Conservation (phyloP, 2,329 filamentous ascomycete genomes). For the Taxawa tesnikishii region DNA sequence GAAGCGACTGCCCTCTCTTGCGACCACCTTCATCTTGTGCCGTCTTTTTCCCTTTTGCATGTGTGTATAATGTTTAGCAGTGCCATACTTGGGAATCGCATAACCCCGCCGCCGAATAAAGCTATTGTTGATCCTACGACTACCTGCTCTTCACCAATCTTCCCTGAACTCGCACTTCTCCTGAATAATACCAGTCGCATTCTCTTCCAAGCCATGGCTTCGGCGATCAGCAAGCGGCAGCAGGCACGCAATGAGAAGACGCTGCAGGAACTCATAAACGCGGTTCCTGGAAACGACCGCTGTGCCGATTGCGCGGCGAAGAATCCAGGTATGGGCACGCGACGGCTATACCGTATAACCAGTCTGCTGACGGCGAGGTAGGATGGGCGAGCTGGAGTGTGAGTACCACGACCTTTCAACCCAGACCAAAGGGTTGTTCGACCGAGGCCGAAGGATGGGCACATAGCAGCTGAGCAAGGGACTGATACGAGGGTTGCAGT, state of each 20-base stretch:
- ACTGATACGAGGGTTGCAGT: slow-evolving; percentile 33
- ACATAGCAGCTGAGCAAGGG: no score
- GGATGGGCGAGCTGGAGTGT: slow-evolving; percentile 97
- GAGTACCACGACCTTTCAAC: slow-evolving; percentile 27
- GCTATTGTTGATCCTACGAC: no score
- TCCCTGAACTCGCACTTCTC: no score
- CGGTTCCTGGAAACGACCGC: slow-evolving; percentile 74
- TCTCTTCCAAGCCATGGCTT: no score
- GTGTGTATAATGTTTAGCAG: no score
- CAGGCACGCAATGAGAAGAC: slow-evolving; percentile 92
- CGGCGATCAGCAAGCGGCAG: slow-evolving; percentile 74
- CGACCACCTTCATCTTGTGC: no score
- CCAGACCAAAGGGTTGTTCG: not conserved
- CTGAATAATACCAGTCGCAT: no score
- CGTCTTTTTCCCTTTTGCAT: no score
- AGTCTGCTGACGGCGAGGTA: slow-evolving; percentile 29
- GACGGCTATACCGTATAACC: slow-evolving; percentile 1
- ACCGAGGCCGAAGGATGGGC: not conserved
- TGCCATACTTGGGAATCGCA: no score
- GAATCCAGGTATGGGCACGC: slow-evolving; percentile 61
- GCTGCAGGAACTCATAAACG: slow-evolving; percentile 79
- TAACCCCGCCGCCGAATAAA: no score
- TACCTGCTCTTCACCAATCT: no score
- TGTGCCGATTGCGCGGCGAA: slow-evolving; percentile 88
- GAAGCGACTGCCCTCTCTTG: no score